phyloP scores from a whole-genome alignment of 192 early-diverging fungal species.

The Podila epicladia region DNA sequence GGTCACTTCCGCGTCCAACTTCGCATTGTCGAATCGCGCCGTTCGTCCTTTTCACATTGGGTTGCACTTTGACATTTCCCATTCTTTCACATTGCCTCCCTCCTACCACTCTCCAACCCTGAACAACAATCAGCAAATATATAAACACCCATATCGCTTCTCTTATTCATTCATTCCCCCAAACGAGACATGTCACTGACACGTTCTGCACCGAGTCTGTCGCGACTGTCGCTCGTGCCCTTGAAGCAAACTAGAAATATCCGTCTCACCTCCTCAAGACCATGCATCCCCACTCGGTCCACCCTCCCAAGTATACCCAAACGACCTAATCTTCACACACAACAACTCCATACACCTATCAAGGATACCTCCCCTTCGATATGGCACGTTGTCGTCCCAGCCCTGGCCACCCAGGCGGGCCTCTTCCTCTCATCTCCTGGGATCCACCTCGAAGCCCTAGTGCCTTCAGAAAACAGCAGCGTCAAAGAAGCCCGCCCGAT shows the following conservation, averaged over 20 bases:
- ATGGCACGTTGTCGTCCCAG: slow-evolving; percentile 37
- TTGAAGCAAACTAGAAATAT: neutral
- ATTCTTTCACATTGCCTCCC: too few species aligned
- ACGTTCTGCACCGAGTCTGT: neutral
- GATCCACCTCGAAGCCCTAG: slow-evolving; percentile 27
- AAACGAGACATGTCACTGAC: neutral
- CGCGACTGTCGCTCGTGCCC: neutral
- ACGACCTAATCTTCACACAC: neutral
- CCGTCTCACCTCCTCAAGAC: neutral
- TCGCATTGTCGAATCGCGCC: too few species aligned
- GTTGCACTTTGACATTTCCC: too few species aligned
- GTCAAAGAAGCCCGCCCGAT: slow-evolving; percentile 13
- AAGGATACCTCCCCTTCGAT: neutral
- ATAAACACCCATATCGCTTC: neutral
- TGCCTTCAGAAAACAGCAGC: neutral
- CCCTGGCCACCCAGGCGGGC: slow-evolving; percentile 25
- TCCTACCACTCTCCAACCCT: too few species aligned
- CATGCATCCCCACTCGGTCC: neutral
- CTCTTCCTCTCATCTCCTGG: slow-evolving; percentile 6
- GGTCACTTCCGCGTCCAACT: neutral
- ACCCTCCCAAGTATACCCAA: neutral
- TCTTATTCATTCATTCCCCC: neutral
- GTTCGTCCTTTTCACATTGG: too few species aligned
- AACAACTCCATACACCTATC: too few species aligned
- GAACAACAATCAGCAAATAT: too few species aligned